Evolutionary conservation across 1,284 basidiomycete species (phyloP).

Genomic region (Rhodotorula sp.): DNA sequence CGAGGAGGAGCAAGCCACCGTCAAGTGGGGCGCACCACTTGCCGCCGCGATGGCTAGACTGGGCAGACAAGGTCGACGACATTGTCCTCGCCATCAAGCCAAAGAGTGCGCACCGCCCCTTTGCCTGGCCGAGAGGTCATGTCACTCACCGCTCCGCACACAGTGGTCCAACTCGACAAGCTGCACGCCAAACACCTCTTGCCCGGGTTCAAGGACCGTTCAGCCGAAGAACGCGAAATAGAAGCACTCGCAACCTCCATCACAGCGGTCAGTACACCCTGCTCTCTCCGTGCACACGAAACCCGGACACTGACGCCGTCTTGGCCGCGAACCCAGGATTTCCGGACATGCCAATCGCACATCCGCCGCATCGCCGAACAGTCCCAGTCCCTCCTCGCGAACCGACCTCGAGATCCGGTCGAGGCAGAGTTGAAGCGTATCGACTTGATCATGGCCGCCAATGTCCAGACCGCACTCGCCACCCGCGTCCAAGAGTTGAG

Average conservation of each 20-base stretch:
- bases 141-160: not conserved
- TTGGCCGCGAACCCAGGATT: constrained; percentile 60
- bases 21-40: constrained; percentile 30
- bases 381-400: constrained; percentile 19
- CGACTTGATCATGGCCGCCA: constrained; percentile 73
- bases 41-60: constrained; percentile 70
- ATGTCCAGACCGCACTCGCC: constrained; percentile 94
- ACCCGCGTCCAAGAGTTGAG: constrained; percentile 91
- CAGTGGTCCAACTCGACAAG: constrained; percentile 80
- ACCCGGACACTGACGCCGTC: not conserved
- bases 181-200: constrained; percentile 93
- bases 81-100: constrained; percentile 65
- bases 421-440: constrained; percentile 43
- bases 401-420: not conserved
- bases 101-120: constrained; percentile 63
- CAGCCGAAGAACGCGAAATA: constrained; percentile 90
- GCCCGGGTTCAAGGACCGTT: constrained; percentile 92
- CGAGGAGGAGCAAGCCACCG: constrained; percentile 27
- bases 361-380: constrained; percentile 33
- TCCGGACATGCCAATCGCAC: constrained; percentile 57
- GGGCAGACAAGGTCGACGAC: constrained; percentile 81
- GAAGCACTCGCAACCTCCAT: constrained; percentile 82
- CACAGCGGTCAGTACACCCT: no score
- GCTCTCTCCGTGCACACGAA: not conserved
- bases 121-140: not conserved